Evolutionary conservation across 2,329 filamentous ascomycete genomes (phyloP), one percentile per base, ranked within the genome.

Genomic region (Aaosphaeria pasadenensis): DNA sequence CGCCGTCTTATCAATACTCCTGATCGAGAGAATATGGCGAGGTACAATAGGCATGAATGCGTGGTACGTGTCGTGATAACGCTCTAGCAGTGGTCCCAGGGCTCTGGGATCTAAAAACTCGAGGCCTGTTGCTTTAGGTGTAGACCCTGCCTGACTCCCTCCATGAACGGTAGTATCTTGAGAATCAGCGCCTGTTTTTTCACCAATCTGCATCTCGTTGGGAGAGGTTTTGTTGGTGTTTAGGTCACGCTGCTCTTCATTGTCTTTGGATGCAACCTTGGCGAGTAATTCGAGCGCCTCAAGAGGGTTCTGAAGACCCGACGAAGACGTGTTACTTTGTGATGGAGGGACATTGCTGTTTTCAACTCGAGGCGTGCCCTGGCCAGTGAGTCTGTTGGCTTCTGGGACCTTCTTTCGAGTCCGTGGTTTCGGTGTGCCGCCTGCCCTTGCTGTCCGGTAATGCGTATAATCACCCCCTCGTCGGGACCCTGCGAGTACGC

Each of bases 1-100:
- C 5, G 42, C 35, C 6, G 42, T 51, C 6, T 39, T 38, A 30
- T 32, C 24, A 39, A 51, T 43, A 11, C 30, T 40, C 30, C 13
- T 42, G 3, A 46, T 33, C 24, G 45, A 42, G 6, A 48, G 30
- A 5, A 48, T 39, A 13, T 43, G 17, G 17, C 36, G 24, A 9
- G 49, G 46, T 3, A 42, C 45, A 6, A 51, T 35, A 4, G 49
- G 49, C 7, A 51, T 40, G 36, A 51, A 51, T 24, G 36, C 39
- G 13, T 51, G 49, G 24, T 51, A 48, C n/a, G 43, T 48, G 29
- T 51, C 42, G 9, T 44, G 31, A 30, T 51, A 51, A 9, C 48
- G 44, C 32, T 46, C 44, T 4, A 46, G 29, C 31, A 46, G 32
- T 5, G 38, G 24, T 5, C n/a, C 30, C 5, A 9, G 29, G 38